Evolutionary conservation across 768 basidiomycete genomes (phyloP).

Genomic region (Leccinum obscurum): DNA sequence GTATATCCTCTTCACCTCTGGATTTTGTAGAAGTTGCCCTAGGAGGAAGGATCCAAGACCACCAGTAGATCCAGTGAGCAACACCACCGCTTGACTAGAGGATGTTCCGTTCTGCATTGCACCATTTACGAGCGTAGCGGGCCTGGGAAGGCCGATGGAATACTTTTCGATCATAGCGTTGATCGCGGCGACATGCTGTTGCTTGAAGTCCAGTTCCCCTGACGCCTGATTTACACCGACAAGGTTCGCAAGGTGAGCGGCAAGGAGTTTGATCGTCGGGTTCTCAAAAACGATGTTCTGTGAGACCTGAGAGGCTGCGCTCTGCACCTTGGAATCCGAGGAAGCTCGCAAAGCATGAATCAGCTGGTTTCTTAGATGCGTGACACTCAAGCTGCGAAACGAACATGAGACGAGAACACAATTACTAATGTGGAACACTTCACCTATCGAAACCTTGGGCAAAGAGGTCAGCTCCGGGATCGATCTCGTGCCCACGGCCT

Average conservation of each 20-base stretch:
- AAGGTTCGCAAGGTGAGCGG: constrained; percentile 8
- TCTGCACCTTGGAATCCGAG: constrained; percentile 19
- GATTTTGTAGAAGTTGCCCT: constrained; percentile 26
- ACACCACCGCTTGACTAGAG: background rate
- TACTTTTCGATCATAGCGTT: constrained; percentile 30
- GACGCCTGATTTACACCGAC: background rate
- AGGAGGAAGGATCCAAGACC: constrained; percentile 41
- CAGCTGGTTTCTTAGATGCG: constrained; percentile 16
- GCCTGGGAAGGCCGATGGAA: background rate
- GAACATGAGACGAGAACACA: background rate
- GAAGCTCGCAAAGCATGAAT: constrained; percentile 24
- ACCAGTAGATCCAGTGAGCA: constrained; percentile 45
- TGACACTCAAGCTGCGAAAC: constrained; percentile 22
- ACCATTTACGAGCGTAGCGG: background rate
- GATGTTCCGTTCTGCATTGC: background rate
- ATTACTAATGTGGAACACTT: background rate
- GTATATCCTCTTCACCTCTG: constrained; percentile 30
- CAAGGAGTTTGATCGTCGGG: constrained; percentile 34
- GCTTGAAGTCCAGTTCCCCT: background rate
- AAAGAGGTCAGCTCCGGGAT: constrained; percentile 18
- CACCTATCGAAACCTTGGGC: constrained; percentile 38
- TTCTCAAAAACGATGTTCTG: constrained; percentile 36
- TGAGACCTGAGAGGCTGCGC: constrained; percentile 24
- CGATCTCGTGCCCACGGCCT: background rate
- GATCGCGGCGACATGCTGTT: constrained; percentile 21